Evolutionary conservation across 176 grass and related monocot genomes (phyloP).

Genomic region (Cenchrus purpureus): DNA sequence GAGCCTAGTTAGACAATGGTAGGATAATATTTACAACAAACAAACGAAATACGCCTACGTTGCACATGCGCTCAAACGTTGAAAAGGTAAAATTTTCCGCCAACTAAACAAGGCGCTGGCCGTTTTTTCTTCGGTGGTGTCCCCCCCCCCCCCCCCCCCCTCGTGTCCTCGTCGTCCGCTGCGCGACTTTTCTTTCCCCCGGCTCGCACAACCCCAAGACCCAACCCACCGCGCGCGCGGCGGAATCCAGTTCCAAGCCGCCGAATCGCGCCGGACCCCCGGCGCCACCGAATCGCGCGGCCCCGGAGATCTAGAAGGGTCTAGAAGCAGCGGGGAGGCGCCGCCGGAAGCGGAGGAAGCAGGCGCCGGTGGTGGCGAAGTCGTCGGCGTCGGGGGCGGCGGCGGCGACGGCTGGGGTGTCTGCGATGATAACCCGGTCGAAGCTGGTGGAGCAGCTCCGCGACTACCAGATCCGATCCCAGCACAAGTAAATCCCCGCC

Average conservation of each 20-base stretch:
- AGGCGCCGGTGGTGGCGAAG: slow-evolving; percentile 33
- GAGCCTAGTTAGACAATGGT: too few species aligned
- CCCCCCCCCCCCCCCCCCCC: too few species aligned
- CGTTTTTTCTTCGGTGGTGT: neutral
- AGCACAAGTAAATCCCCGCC: slow-evolving; percentile 79
- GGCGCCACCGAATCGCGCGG: neutral
- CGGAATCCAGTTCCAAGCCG: slow-evolving; percentile 20
- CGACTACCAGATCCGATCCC: slow-evolving; percentile 98
- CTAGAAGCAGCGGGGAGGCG: slow-evolving; percentile 17
- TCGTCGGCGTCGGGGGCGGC: slow-evolving; percentile 28
- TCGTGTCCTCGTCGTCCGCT: slow-evolving; percentile 17
- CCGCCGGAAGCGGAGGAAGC: slow-evolving; percentile 20
- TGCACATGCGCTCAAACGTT: too few species aligned
- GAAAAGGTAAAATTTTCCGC: too few species aligned
- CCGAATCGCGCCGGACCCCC: slow-evolving; percentile 21
- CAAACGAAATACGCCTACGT: too few species aligned
- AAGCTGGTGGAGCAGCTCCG: slow-evolving; percentile 99
- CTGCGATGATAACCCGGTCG: slow-evolving; percentile 94
- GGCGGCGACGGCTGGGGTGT: slow-evolving; percentile 29
- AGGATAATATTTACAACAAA: too few species aligned
- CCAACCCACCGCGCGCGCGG: neutral
- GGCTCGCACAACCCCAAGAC: neutral
- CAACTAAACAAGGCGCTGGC: too few species aligned
- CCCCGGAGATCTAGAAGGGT: slow-evolving; percentile 32
- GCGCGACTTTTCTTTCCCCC: slow-evolving; percentile 31